Conservation (phyloP, 169 alveolate genomes). For the Babesia bigemina region DNA sequence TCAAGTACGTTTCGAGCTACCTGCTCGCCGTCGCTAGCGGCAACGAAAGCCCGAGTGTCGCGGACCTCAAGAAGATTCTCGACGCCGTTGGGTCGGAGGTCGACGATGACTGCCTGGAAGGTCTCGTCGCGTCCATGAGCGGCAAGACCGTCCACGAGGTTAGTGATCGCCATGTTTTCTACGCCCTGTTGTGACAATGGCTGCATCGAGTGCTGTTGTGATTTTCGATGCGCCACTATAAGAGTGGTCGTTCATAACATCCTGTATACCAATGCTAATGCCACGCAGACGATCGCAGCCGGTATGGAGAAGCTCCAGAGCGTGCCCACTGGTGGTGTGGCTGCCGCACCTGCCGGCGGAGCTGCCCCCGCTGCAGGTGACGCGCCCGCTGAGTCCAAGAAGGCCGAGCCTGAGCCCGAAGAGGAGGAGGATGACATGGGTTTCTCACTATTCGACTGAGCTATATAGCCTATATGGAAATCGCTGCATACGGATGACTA, state of each 20-base stretch:
- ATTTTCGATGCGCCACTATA: neutral
- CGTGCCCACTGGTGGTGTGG: conserved; percentile 74
- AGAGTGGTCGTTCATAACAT: neutral
- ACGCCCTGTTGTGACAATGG: neutral
- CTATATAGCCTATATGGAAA: neutral
- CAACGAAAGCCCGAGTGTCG: conserved; percentile 73
- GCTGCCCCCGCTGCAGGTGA: conserved; percentile 69
- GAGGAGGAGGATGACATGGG: conserved; percentile 84
- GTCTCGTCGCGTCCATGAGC: conserved; percentile 64
- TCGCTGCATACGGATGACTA: neutral
- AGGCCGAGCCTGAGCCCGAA: conserved; percentile 75
- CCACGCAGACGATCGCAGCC: conserved; percentile 64
- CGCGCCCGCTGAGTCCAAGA: conserved; percentile 67
- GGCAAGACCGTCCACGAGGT: conserved; percentile 77
- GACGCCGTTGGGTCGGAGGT: conserved; percentile 78
- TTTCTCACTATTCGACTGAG: conserved; percentile 79
- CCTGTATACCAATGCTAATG: conserved; percentile 7
- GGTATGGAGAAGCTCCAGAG: conserved; percentile 75
- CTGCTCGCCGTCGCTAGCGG: conserved; percentile 78
- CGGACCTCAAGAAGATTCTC: conserved; percentile 72
- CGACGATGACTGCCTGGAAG: conserved; percentile 73
- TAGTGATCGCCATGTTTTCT: neutral
- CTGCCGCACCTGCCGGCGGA: conserved; percentile 70
- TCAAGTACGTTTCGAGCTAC: conserved; percentile 80
- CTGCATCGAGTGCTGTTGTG: neutral